These are phyloP conservation scores for Ustilago lituana DNA, from an alignment of 1,284 basidiomycete species.

Conservation along the genomic window DNA sequence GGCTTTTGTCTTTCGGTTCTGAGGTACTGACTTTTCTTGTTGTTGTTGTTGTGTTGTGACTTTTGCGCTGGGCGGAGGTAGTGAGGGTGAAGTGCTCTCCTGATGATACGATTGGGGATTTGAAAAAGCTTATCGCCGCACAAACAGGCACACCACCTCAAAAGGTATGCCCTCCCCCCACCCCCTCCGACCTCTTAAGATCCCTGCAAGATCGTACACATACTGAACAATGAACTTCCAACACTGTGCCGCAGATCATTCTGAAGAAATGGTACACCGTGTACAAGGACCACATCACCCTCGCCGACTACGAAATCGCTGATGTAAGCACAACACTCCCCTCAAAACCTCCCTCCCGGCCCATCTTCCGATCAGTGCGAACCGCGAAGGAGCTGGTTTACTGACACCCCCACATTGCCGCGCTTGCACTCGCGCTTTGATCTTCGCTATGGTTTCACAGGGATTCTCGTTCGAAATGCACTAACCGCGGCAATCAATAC, in stretches of 20 bases:
- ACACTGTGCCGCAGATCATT: conserved; percentile 83
- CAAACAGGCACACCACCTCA: conserved; percentile 85
- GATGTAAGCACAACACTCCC: conserved; percentile 21
- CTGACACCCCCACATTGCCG: too few species aligned
- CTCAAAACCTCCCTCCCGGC: background rate
- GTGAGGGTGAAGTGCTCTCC: conserved; percentile 70
- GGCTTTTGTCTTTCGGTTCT: background rate
- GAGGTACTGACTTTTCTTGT: too few species aligned
- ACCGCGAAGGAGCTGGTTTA: too few species aligned
- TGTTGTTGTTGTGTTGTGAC: too few species aligned
- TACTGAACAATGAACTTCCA: too few species aligned
- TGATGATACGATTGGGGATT: conserved; percentile 93
- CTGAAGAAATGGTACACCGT: conserved; percentile 86
- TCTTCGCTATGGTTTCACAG: background rate
- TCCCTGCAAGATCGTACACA: too few species aligned
- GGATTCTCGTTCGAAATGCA: conserved; percentile 50
- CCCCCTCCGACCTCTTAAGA: too few species aligned
- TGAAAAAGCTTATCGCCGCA: conserved; percentile 95
- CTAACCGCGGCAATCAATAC: conserved; percentile 1
- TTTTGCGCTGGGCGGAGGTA: too few species aligned
- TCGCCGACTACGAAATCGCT: conserved; percentile 82
- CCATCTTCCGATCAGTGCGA: too few species aligned
- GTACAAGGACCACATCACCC: conserved; percentile 77
- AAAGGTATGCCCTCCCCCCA: conserved; percentile 60
- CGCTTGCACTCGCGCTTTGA: background rate